Conservation (phyloP, 306 rosid genomes). For the Cucurbita pepo region DNA sequence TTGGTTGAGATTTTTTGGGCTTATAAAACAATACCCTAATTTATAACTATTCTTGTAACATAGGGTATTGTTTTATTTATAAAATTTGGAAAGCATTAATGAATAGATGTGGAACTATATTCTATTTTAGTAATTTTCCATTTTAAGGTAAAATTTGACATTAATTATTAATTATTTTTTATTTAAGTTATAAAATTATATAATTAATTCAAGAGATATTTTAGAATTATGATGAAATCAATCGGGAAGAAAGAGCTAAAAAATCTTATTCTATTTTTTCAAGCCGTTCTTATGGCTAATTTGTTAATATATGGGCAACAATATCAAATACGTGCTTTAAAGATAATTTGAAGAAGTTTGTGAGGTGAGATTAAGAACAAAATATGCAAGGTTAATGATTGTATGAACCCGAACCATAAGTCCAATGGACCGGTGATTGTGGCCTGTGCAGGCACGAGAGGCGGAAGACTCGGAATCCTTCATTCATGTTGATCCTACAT, state of each 20-base stretch:
- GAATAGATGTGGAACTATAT: too few relatives aligned
- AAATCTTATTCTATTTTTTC: not conserved
- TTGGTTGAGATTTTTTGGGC: not conserved
- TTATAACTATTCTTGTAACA: too few relatives aligned
- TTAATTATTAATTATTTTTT: too few relatives aligned
- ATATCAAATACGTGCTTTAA: not conserved
- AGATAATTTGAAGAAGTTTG: too few relatives aligned
- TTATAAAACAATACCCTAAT: not conserved
- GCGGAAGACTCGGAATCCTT: slow-evolving; percentile 4
- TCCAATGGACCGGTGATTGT: not conserved
- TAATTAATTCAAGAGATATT: too few relatives aligned
- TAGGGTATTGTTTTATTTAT: too few relatives aligned
- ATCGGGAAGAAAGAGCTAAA: not conserved
- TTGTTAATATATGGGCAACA: too few relatives aligned
- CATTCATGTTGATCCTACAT: not conserved
- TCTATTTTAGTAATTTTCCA: too few relatives aligned
- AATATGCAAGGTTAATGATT: not conserved
- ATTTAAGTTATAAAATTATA: too few relatives aligned
- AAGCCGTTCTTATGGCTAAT: not conserved
- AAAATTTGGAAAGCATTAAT: too few relatives aligned
- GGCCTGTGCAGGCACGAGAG: not conserved
- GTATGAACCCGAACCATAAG: not conserved
- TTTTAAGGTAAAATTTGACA: too few relatives aligned
- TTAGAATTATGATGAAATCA: not conserved
- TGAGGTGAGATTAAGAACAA: not conserved